Percentiles rank a stretch among this genome's conserved stretches.
Evolutionary conservation across 1,284 basidiomycete species (phyloP).

Genomic region (Xanthoconium separans): DNA sequence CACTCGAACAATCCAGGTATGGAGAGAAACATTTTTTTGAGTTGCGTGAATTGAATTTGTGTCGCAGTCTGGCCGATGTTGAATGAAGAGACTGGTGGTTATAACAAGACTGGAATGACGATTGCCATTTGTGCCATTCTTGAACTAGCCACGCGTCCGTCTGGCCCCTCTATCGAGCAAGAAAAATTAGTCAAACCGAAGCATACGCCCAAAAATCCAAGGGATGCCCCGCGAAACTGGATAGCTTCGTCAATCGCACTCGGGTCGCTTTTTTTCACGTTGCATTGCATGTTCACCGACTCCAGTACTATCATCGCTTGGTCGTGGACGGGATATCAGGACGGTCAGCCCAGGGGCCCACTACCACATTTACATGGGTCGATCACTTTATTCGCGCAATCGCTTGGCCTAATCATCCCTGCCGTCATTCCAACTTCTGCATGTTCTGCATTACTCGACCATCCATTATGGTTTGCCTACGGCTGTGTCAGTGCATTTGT

Average conservation of each 20-base stretch:
- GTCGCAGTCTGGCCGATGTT: conserved; percentile 78
- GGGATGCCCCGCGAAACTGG: conserved; percentile 38
- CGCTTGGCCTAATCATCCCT: conserved; percentile 52
- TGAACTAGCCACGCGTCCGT: conserved; percentile 43
- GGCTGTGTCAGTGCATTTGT: conserved; percentile 53
- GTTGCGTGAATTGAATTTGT: not conserved
- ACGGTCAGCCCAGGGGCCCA: conserved; percentile 66
- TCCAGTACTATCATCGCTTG: conserved; percentile 84
- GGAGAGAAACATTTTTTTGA: conserved; percentile 5
- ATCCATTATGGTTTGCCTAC: conserved; percentile 52
- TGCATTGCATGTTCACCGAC: conserved; percentile 82
- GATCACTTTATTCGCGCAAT: conserved; percentile 67
- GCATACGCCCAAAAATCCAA: conserved; percentile 8
- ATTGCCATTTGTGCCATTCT: conserved; percentile 53
- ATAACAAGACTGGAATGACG: conserved; percentile 66
- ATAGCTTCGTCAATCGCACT: conserved; percentile 58
- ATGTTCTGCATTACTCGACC: conserved; percentile 32
- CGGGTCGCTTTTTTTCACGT: conserved; percentile 71
- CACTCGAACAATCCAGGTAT: conserved; percentile 79
- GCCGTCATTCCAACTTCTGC: conserved; percentile 33
- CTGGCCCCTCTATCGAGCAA: conserved; percentile 13
- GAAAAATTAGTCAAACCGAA: conserved; percentile 4
- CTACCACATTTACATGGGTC: conserved; percentile 73
- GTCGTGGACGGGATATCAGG: conserved; percentile 85
- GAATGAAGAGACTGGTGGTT: conserved; percentile 64